These are phyloP conservation scores for Solanum tacnaense DNA, from an alignment of 257 asterid species.

Conservation along the genomic window DNA sequence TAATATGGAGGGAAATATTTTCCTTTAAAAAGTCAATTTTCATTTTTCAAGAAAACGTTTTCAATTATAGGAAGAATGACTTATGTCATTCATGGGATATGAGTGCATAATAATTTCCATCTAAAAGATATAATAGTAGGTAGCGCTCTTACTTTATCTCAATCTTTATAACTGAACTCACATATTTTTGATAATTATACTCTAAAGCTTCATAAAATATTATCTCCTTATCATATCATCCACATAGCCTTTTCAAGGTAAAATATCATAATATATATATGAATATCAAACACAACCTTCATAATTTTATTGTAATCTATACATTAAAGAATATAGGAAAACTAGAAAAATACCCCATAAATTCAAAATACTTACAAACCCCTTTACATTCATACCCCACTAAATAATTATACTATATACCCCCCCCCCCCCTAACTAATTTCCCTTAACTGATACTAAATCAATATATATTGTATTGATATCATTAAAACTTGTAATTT, in stretches of 20 bases:
- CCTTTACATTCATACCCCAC: no score
- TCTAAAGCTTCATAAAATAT: not conserved
- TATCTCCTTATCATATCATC: not conserved
- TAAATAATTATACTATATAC: no score
- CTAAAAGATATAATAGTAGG: not conserved
- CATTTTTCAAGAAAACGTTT: not conserved
- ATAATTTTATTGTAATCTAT: not conserved
- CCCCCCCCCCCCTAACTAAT: no score
- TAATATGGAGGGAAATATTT: not conserved
- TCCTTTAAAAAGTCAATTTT: not conserved
- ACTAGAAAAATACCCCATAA: no score
- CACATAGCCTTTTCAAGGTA: not conserved
- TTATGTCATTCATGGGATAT: not conserved
- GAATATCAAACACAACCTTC: not conserved
- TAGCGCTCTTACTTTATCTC: not conserved
- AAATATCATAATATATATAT: not conserved
- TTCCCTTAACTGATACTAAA: no score
- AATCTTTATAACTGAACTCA: not conserved
- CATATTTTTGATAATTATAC: no score
- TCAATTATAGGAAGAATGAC: not conserved
- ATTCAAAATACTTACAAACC: no score
- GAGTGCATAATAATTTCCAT: not conserved
- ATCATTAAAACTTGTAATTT: no score
- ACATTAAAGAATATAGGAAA: not conserved
- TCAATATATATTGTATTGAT: no score